Evolutionary conservation across 1,284 basidiomycete genomes (phyloP).

Genomic region (Termitomyces sp.): DNA sequence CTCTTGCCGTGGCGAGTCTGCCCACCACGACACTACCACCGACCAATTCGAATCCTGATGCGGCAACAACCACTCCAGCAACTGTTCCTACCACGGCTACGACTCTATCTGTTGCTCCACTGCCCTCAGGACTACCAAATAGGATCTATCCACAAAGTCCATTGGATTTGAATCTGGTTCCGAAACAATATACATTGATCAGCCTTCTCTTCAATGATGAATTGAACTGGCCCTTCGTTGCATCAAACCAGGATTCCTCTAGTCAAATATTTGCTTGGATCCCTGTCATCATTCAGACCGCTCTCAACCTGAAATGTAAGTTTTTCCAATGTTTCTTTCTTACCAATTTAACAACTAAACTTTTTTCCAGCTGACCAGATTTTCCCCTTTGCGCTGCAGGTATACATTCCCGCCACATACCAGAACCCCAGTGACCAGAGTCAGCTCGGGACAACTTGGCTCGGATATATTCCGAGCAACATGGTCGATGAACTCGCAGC

Average conservation of each 20-base stretch:
- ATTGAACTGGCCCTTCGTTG: conserved; percentile 64
- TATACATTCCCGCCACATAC: conserved; percentile 54
- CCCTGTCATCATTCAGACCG: conserved; percentile 45
- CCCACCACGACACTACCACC: conserved; percentile 10
- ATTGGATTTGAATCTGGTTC: conserved; percentile 25
- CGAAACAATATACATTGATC: conserved; percentile 42
- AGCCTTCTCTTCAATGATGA: conserved; percentile 52
- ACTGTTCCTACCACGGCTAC: conserved; percentile 24
- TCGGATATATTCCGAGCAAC: conserved; percentile 52
- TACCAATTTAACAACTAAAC: conserved; percentile 4
- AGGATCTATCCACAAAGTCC: conserved; percentile 50
- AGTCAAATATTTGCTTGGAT: conserved; percentile 63
- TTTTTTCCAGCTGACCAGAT: conserved; percentile 33
- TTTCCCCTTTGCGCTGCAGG: conserved; percentile 54
- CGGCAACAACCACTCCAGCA: conserved; percentile 39
- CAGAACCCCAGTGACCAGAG: conserved; percentile 36
- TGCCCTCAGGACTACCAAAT: conserved; percentile 57
- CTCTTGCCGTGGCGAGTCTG: conserved; percentile 6
- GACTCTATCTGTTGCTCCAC: conserved; percentile 26
- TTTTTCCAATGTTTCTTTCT: conserved; percentile 14
- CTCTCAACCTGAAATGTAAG: conserved; percentile 47
- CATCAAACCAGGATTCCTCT: conserved; percentile 38
- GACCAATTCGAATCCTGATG: conserved; percentile 55
- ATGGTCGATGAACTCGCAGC: conserved; percentile 48
- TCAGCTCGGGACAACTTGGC: conserved; percentile 54